Base-by-base conservation (phyloP, 495 filamentous ascomycete species). In the Trichocladium antarcticum region DNA sequence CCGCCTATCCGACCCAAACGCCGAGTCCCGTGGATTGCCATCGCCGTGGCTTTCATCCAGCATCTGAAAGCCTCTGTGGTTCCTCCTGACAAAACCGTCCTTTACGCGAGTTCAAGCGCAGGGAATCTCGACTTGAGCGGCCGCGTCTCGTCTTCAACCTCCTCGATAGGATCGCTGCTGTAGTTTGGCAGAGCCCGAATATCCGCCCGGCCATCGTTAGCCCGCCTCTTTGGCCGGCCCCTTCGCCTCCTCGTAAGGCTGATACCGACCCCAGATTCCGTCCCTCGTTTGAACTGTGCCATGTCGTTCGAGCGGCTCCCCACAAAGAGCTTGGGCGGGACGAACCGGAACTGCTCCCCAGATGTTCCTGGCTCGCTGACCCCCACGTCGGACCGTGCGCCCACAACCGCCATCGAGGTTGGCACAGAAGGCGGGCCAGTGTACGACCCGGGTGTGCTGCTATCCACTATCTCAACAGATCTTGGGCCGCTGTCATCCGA, bases 151-250 rank as follows among this genome's bases (percentile, higher is more conserved):
- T 68, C 64, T 43, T 65, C 62, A 45, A 70, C 59, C 4, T 72
- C 70, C 50, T 73, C 69, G 28, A 72, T 72, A 7, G 69, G 69
- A 51, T 73, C 70, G 17, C 58, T 62, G 20, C 58, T 60, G 51
- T 71, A 72, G 52, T 68, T 64, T 0, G 70, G 70, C 9, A 72
- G 54, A 6, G 55, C 55, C 36, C 68, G 57, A 39, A 72, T 73
- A 57, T 70, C 54, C 0, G 67, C 59, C 24, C 68, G 66, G 15
- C 67, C 68, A 48, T 69, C 67, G 14, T 15, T 45, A 0, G 61
- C 57, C 19, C 51, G 57, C 45, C 58, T 69, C 49, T 42, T 67
- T 17, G 44, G 56, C 21, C 62, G 56, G 27, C 65, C 62, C 49
- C 59, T 60, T 28, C 49, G 55, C 35, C 56, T 60, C 36, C 17